A percentile compares a stretch with the other conserved stretches of the same genome.
phyloP scores from a whole-genome alignment of 331 rosid genomes.

The Ulmus americana region DNA sequence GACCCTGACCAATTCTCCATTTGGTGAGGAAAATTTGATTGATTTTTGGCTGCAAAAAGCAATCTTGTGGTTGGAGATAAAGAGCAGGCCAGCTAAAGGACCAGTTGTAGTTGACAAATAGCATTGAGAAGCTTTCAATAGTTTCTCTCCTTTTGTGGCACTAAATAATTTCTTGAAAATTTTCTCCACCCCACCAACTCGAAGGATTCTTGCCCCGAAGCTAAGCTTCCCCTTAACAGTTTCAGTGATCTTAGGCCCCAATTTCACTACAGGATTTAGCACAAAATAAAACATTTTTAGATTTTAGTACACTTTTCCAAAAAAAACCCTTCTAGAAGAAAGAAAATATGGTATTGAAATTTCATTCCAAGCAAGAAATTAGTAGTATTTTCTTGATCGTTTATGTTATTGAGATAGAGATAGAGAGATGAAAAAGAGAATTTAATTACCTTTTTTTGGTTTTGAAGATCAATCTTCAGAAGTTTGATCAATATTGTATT shows the following conservation, averaged over 20 bases:
- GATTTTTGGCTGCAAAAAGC: conserved; percentile 70
- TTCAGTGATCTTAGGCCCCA: conserved; percentile 58
- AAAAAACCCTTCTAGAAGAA: too few species aligned
- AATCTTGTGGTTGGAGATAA: conserved; percentile 56
- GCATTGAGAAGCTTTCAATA: conserved; percentile 87
- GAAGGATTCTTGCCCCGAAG: conserved; percentile 62
- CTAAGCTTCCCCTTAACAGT: conserved; percentile 65
- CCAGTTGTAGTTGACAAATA: conserved; percentile 68
- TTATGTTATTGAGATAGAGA: too few species aligned
- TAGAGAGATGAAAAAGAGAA: too few species aligned
- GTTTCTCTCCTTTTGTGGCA: conserved; percentile 52
- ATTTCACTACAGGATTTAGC: conserved; percentile 40
- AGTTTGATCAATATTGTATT: too few species aligned
- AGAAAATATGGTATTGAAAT: too few species aligned
- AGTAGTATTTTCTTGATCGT: too few species aligned
- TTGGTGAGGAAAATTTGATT: conserved; percentile 38
- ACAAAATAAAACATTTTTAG: neutral
- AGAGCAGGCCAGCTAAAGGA: conserved; percentile 76
- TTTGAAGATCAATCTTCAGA: too few species aligned
- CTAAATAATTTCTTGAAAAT: conserved; percentile 60
- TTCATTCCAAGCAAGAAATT: too few species aligned
- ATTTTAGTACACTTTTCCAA: too few species aligned
- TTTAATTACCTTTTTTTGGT: too few species aligned
- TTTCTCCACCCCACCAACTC: conserved; percentile 68
- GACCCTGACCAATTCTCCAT: conserved; percentile 36